Evolutionary conservation across 73 alveolate genomes (phyloP), one percentile per base, ranked within the genome.

Genomic region (Durusdinium trenchii): DNA sequence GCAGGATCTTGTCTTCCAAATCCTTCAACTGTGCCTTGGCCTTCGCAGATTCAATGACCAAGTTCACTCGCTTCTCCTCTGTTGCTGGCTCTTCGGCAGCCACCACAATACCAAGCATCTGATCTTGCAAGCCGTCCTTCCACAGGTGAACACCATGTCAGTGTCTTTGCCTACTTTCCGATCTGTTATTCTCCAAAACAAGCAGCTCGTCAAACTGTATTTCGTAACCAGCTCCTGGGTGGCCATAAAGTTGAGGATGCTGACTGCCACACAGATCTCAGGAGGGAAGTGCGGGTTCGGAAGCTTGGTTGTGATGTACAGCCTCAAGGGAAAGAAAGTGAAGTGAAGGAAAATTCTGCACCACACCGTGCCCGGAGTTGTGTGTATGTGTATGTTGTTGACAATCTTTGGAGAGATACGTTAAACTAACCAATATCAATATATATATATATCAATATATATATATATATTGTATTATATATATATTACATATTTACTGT

Each of bases 211-310:
- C 14, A 50, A 47, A 6, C 73, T n/a, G 35, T n/a, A n/a, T n/a
- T 32, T 98, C 99, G 99, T 36, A 99, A 99, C 67, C 99, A 99
- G n/a, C 89, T 99, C 99, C 96, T 99, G 99, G 0, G 99, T 99
- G 86, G 99, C 99, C 99, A 99, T 99, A 99, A 99, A 99, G 99
- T 99, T 99, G 86, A 99, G 99, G 99, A 99, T 99, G 73, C 99
- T 99, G 86, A 99, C 99, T 98, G 99, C 99, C 26, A 99, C 99
- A 85, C 99, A 99, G 67, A 99, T 99, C 99, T 99, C 99, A 46
- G 99, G 99, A 2, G 99, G 99, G 99, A 99, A 99, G 99, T 99
- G 99, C 62, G 99, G 99, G 99, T 99, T 99, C 38, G 99, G 99
- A 90, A 99, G 99, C 99, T 99, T 99, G 32, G 99, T 99, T 3